These are phyloP conservation scores for Raffaelea deltoideospora DNA, from an alignment of 2,329 filamentous ascomycete species.

Conservation along the genomic window DNA sequence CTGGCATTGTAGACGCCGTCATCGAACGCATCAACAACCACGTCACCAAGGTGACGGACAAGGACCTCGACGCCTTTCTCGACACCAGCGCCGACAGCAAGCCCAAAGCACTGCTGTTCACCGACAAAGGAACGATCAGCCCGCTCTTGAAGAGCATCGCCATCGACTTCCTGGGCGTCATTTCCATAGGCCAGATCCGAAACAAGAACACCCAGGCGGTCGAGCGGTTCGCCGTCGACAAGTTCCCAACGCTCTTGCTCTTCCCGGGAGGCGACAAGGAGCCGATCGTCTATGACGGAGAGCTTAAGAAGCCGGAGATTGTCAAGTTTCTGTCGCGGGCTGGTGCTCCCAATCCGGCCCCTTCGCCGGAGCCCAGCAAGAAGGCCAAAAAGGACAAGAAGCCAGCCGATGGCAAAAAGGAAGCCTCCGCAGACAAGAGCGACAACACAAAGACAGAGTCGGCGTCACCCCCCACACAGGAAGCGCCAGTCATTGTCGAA, in stretches of 20 bases:
- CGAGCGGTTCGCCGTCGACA: constrained; percentile 58
- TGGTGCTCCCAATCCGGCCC: constrained; percentile 65
- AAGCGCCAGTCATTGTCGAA: constrained; percentile 30
- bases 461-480: constrained; percentile 19
- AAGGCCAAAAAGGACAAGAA: constrained; percentile 15
- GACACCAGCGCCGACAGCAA: constrained; percentile 48
- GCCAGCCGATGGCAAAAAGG: constrained; percentile 10
- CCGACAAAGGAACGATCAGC: constrained; percentile 79
- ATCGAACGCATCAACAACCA: constrained; percentile 83
- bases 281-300: constrained; percentile 60
- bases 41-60: constrained; percentile 67
- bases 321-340: constrained; percentile 69
- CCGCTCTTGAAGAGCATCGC: constrained; percentile 70
- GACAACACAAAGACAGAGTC: constrained; percentile 8
- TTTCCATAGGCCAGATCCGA: constrained; percentile 69
- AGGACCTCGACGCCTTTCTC: constrained; percentile 63
- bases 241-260: constrained; percentile 69
- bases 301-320: constrained; percentile 72
- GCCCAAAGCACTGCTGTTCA: constrained; percentile 82
- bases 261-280: constrained; percentile 57
- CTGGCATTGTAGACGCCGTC: constrained; percentile 74
- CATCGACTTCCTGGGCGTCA: constrained; percentile 73
- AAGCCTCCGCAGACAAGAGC: constrained; percentile 7
- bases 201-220: constrained; percentile 62
- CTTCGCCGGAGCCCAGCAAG: constrained; percentile 31